Base-by-base conservation (phyloP, 768 basidiomycete species). In the Tricholoma furcatifolium region DNA sequence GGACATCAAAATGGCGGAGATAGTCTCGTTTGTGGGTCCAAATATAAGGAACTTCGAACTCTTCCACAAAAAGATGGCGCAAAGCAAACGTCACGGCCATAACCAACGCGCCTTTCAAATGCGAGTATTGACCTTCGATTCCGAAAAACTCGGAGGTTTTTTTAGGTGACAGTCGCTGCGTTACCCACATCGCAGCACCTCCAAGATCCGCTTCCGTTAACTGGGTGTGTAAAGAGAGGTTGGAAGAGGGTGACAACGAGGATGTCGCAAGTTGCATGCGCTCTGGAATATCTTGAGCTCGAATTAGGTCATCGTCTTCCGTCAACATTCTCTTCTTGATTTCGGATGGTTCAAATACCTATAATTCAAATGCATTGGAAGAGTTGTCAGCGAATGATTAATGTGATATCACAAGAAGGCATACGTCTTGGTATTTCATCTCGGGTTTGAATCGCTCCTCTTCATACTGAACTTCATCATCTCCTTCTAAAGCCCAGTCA, bases 341-440 rank as follows among this genome's bases (percentile, higher is more conserved):
- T 74, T 98, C 94, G 10, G 95, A 90, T 0, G 97, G 97, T 65
- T 99, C 97, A 60, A 98, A 99, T 55, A 98, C 93, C 94, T 98
- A 61, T 11, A 45, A 32, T 57, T 21, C 54, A 15, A 50, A 31
- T 51, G 49, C 51, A 50, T 43, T 34, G 43, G 24, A n/a, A n/a
- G n/a, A 42, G 43, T 36, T 46, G 21, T 41, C 20, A 23, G 20
- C 42, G 23, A 42, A 11, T 36, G 11, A 35, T 45, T 53, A 51
- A 44, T 32, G 45, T 36, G 62, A 53, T 54, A 30, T 50, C 50
- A n/a, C 5, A 39, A 5, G 7, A 8, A 23, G 14, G 62, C 72
- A 43, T 59, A 96, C 92, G 67, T 97, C 93, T 57, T 87, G 84
- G 62, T 92, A 92, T 65, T 80, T 87, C 78, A 89, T 89, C 48